Evolutionary conservation across 2,329 filamentous ascomycete species (phyloP), one percentile per base, ranked within the genome.

Genomic region (Penicillium concentricum): DNA sequence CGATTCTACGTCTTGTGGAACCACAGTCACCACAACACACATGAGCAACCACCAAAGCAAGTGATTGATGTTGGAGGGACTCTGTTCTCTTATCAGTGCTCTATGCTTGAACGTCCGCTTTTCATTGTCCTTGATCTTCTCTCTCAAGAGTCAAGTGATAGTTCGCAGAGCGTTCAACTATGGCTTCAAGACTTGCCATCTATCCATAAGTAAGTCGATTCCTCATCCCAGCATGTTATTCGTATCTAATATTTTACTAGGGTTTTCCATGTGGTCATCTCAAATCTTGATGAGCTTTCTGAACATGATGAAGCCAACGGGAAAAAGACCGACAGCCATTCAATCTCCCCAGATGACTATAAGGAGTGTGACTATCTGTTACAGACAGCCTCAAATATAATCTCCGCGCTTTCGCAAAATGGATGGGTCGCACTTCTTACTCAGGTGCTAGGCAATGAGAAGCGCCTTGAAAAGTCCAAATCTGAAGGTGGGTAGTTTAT

Each of bases 121-220:
- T 88, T 97, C 61, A 76, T 96, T 12, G 82, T 95, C 61, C 79
- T 97, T 26, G 93, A 97, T 72, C 83, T 87, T 1, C 78, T 97
- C 1, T 76, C 84, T 18, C 87, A 92, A 57, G 87, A 91, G 58
- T 82, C 84, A 20, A 88, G 86, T 2, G 89, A 92, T 64, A 78
- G 89, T 15, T 91, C 88, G 60, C 88, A 91, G 74, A 88, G 89
- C 26, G 85, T 91, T 38, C 88, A 88, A 65, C 86, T 84, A 47
- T 97, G 93, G 92, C 79, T 97, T 4, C 88, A 89, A 45, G 74
- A 77, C 44, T 56, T 75, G 10, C 75, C 81, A 15, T 83, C 78
- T 39, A 74, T 86, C 30, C 78, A 80, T 52, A 79, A 69, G 76
- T 78, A 74, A 66, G 75, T 82, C 16, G 13, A 6, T 4, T 30